phyloP scores from a whole-genome alignment of 208 protist genomes.

The Trypanosoma lewisi region DNA sequence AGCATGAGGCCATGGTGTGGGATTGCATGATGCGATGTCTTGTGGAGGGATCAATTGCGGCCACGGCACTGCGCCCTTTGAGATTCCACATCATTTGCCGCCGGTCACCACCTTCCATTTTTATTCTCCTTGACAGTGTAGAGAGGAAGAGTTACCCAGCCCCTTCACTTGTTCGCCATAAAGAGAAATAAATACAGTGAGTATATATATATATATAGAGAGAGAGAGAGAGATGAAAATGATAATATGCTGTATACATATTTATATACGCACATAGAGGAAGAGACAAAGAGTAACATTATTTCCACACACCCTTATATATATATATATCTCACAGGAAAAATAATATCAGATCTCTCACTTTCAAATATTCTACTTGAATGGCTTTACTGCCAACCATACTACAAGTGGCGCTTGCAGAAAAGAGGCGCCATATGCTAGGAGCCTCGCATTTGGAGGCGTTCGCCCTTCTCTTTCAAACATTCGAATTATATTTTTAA shows the following conservation, averaged over 20 bases:
- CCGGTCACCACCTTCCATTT: conserved; percentile 4
- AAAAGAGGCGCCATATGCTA: conserved; percentile 40
- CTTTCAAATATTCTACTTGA: conserved; percentile 20
- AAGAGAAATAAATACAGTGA: conserved; percentile 12
- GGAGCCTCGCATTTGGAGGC: conserved; percentile 40
- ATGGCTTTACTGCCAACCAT: conserved; percentile 52
- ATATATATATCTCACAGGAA: neutral
- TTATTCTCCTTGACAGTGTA: no score
- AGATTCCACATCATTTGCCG: conserved; percentile 48
- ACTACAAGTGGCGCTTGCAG: conserved; percentile 50
- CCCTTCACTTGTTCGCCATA: neutral
- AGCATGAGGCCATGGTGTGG: conserved; percentile 55
- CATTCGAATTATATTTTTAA: conserved; percentile 29
- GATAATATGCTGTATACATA: conserved; percentile 4
- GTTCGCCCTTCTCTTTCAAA: conserved; percentile 43
- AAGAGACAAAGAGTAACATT: conserved; percentile 20
- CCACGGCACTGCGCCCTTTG: conserved; percentile 60
- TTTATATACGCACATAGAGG: conserved; percentile 17
- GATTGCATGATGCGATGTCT: conserved; percentile 51
- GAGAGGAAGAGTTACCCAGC: no score
- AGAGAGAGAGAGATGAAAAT: conserved; percentile 18
- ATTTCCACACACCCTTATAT: neutral
- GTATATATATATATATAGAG: no score
- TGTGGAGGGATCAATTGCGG: conserved; percentile 53
- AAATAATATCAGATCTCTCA: neutral